Evolutionary conservation across 768 basidiomycete genomes (phyloP).

Genomic region (Boletus rufocinnamomeus): DNA sequence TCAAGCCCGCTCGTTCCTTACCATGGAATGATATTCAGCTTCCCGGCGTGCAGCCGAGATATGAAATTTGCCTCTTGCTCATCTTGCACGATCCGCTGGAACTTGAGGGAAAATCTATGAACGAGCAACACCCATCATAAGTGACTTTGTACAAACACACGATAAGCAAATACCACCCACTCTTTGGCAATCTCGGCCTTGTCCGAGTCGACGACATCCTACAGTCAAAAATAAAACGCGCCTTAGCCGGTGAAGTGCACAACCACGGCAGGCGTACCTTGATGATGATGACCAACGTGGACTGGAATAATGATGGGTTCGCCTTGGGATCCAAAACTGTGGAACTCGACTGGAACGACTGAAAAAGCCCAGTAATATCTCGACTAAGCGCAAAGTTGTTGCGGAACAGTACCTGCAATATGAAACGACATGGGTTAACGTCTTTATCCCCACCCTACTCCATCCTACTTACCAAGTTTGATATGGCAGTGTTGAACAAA

Average conservation of each 20-base stretch:
- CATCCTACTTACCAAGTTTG: constrained; percentile 56
- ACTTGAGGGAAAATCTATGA: constrained; percentile 54
- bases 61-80: constrained; percentile 67
- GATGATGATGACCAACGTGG: constrained; percentile 61
- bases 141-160: not conserved
- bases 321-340: constrained; percentile 57
- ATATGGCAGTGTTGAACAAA: constrained; percentile 65
- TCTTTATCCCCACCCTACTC: rapidly evolving
- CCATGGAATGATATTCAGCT: constrained; percentile 63
- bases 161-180: constrained; percentile 34
- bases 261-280: constrained; percentile 40
- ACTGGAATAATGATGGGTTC: constrained; percentile 61
- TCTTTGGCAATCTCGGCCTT: constrained; percentile 58
- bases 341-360: constrained; percentile 61
- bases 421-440: not conserved
- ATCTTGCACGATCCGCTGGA: constrained; percentile 61
- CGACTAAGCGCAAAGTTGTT: constrained; percentile 66
- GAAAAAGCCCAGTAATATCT: constrained; percentile 61
- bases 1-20: not conserved
- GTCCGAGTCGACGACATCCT: constrained; percentile 69
- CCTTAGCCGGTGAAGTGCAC: not conserved
- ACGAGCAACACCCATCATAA: not conserved
- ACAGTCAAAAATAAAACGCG: not conserved
- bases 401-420: constrained; percentile 55
- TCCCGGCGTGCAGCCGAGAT: constrained; percentile 56